Percentiles rank a stretch among this genome's conserved stretches.
These are phyloP conservation scores for Dacryopinax spathularia DNA, from an alignment of 768 basidiomycete species.

Conservation along the genomic window DNA sequence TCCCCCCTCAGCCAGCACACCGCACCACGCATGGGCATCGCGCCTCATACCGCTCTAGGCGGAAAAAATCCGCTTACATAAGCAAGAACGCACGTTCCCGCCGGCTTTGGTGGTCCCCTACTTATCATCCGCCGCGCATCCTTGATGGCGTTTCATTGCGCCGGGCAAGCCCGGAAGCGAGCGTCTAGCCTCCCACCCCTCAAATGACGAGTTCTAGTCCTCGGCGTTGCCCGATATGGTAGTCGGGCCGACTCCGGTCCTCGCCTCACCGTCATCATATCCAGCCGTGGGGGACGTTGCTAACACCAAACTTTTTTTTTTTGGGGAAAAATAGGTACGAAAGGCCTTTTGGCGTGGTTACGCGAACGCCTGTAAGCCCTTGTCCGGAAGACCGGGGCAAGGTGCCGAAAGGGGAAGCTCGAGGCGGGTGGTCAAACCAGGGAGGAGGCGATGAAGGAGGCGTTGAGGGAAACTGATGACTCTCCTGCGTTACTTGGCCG, in stretches of 20 bases:
- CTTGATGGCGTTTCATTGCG: background rate
- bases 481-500: background rate
- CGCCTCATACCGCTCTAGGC: background rate
- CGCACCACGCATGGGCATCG: too few relatives aligned
- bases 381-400: background rate
- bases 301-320: background rate
- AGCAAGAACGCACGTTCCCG: background rate
- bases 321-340: background rate
- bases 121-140: too few relatives aligned
- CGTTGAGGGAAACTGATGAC: background rate
- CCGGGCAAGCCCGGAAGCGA: constrained; percentile 5
- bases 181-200: too few relatives aligned
- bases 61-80: background rate
- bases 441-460: too few relatives aligned
- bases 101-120: too few relatives aligned
- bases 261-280: too few relatives aligned
- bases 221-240: too few relatives aligned
- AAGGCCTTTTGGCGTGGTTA: background rate
- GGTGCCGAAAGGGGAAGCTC: background rate
- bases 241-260: too few relatives aligned
- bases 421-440: background rate
- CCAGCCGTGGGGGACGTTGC: too few relatives aligned
- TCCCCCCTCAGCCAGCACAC: too few relatives aligned
- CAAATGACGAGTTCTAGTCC: background rate
- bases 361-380: background rate